These are phyloP conservation scores for Ascochyta viciae-villosae DNA, from an alignment of 2,329 filamentous ascomycete genomes.

Conservation along the genomic window DNA sequence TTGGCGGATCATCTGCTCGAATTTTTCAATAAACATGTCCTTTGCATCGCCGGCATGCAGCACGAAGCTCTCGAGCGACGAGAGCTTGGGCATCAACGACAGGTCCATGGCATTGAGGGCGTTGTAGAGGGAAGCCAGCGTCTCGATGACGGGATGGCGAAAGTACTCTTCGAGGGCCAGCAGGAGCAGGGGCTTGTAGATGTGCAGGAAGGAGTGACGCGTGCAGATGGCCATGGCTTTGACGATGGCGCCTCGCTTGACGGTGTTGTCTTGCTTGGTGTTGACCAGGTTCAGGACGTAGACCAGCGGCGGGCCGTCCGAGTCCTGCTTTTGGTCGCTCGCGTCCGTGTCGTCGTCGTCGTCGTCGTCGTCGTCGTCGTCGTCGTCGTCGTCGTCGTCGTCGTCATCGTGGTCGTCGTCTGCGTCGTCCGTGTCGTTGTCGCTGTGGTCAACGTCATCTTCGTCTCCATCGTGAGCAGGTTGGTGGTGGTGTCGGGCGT, in stretches of 20 bases:
- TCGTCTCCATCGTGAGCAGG: conserved; percentile 41
- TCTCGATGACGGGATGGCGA: conserved; percentile 86
- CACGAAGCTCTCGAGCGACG: conserved; percentile 81
- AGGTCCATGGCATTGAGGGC: conserved; percentile 97
- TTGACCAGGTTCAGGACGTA: conserved; percentile 98
- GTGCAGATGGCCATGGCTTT: conserved; percentile 99
- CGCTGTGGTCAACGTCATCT: conserved; percentile 56
- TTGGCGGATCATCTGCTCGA: conserved; percentile 90
- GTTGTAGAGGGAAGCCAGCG: conserved; percentile 85
- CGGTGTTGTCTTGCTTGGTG: conserved; percentile 93
- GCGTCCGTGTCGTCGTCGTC: conserved; percentile 60
- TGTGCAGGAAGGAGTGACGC: conserved; percentile 94
- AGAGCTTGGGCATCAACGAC: conserved; percentile 87
- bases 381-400: conserved; percentile 44
- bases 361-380: conserved; percentile 57
- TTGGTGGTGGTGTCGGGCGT: conserved; percentile 54
- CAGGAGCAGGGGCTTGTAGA: conserved; percentile 95
- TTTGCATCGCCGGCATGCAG: conserved; percentile 91
- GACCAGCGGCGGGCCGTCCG: conserved; percentile 88
- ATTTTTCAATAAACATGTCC: conserved; percentile 97
- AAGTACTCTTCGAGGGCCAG: conserved; percentile 97
- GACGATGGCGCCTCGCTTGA: conserved; percentile 90
- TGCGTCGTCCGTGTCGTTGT: conserved; percentile 57
- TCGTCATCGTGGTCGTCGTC: conserved; percentile 35
- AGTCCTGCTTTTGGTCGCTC: conserved; percentile 61